Base-by-base conservation (phyloP, 371 early-diverging fungal species). In the Batkoa obscura region DNA sequence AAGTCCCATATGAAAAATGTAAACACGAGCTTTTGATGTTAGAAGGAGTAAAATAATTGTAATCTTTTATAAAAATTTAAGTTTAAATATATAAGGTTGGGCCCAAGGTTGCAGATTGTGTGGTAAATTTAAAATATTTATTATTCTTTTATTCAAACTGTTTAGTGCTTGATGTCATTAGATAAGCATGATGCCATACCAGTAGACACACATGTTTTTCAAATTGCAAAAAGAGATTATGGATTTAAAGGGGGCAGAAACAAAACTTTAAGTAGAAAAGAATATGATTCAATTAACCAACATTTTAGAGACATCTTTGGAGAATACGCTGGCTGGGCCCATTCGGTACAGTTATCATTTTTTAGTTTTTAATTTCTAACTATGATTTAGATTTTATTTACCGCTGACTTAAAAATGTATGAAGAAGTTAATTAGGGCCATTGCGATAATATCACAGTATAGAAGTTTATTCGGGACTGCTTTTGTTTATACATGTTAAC, bases 41-140 rank as follows among this genome's bases (percentile, higher is more conserved):
- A 30, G 15, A 15, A 23, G 48, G 48, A 9, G 48, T 47, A n/a
- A 47, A 32, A 23, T 42, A 13, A 13, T 13, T 13, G 43, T 12
- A 42, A 13, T 15, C 13, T 42, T 12, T 13, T 12, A 13, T 42
- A 13, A 15, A 15, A 13, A 15, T 12, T 42, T 47, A 47, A 6
- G 30, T 15, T 30, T 13, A 3, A 34, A 9, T 32, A 43, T 56
- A 45, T 13, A 17, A 69, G 61, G 70, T 84, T 17, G 86, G 89
- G 0, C 88, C 91, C 2, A 99, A 99, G 66, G 97, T 99, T 3
- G 96, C 97, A 1, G 99, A 99, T 67, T 99, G 99, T 63, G 81
- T 99, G 58, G 83, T 81, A 79, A 62, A 65, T 53, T 38, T 30
- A 23, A 15, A 23, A 9, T 41, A 41, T 41, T 41, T 12, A 23